Evolutionary conservation across 2,329 filamentous ascomycete genomes (phyloP).

Genomic region (Immersiporthe knoxdaviesiana): DNA sequence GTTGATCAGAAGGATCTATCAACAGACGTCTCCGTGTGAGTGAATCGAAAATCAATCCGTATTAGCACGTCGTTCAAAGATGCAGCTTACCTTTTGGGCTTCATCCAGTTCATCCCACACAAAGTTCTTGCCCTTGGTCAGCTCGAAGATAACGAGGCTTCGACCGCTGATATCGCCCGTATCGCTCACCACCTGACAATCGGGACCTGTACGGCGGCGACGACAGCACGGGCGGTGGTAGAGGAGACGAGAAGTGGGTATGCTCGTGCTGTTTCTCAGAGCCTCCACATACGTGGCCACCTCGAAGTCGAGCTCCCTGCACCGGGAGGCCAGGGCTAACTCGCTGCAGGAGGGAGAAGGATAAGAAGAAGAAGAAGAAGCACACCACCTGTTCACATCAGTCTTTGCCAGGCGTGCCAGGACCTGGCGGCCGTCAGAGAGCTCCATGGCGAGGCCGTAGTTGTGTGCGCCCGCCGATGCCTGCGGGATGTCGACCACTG

Average conservation of each 20-base stretch:
- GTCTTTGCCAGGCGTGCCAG: neutral
- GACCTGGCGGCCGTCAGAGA: neutral
- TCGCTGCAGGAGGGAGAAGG: neutral
- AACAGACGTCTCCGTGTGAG: neutral
- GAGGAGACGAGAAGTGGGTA: neutral
- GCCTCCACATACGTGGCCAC: neutral
- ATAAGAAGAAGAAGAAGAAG: too few species aligned
- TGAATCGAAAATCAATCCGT: neutral
- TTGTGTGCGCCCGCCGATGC: slow-evolving; percentile 5
- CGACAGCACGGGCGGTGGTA: neutral
- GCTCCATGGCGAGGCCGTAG: slow-evolving; percentile 2
- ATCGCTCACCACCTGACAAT: neutral
- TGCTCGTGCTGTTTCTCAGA: neutral
- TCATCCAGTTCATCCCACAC: neutral
- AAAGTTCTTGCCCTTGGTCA: slow-evolving; percentile 4
- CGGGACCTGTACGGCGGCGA: neutral
- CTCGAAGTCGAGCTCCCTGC: slow-evolving; percentile 2
- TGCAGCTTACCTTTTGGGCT: neutral
- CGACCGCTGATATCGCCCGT: neutral
- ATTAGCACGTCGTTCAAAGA: too few species aligned
- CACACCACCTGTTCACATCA: neutral
- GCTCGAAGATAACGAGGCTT: neutral
- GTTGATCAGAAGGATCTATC: neutral
- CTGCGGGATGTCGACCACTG: slow-evolving; percentile 1
- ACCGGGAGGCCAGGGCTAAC: neutral